phyloP scores from a whole-genome alignment of 345 rosid genomes.

The Euclidium syriacum region DNA sequence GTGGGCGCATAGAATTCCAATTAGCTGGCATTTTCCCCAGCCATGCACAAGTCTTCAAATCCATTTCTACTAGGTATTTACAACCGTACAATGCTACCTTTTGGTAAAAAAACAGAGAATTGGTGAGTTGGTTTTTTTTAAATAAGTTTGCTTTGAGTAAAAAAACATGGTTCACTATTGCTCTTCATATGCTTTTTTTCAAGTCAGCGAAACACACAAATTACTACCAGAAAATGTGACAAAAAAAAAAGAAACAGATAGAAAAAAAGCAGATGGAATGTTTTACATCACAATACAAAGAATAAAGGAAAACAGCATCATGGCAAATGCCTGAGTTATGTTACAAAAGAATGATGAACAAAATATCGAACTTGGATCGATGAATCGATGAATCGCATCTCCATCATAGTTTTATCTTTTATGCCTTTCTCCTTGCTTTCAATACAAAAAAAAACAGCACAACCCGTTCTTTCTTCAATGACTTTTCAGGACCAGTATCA shows the following conservation, averaged over 20 bases:
- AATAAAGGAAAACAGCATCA: background rate
- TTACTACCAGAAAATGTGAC: too few relatives aligned
- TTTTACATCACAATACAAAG: background rate
- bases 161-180: too few relatives aligned
- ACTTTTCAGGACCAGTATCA: background rate
- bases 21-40: too few relatives aligned
- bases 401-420: background rate
- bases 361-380: background rate
- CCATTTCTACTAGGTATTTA: too few relatives aligned
- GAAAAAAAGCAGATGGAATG: background rate
- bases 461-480: too few relatives aligned
- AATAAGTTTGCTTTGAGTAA: too few relatives aligned
- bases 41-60: too few relatives aligned
- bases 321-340: background rate
- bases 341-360: constrained; percentile 16
- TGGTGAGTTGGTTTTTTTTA: too few relatives aligned
- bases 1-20: too few relatives aligned
- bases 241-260: background rate
- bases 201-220: background rate
- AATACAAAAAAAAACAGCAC: background rate
- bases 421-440: background rate
- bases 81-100: too few relatives aligned
- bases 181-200: background rate
- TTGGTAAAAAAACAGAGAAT: too few relatives aligned
- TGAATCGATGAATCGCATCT: background rate